A percentile compares a stretch with the other conserved stretches of the same genome.
Evolutionary conservation across 192 early-diverging fungal genomes (phyloP).

Genomic region (Podochytrium sp.): DNA sequence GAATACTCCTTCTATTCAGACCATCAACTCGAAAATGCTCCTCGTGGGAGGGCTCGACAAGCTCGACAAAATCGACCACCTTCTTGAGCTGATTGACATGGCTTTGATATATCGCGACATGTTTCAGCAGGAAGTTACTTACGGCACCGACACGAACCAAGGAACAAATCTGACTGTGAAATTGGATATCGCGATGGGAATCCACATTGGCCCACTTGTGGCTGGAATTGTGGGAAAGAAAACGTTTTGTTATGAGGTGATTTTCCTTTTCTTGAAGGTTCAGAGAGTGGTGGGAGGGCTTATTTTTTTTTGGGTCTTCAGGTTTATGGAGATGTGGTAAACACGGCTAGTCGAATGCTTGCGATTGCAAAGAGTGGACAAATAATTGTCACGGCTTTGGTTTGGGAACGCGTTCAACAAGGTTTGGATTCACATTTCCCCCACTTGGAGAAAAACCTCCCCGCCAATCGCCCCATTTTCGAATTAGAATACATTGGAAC

Average conservation of each 20-base stretch:
- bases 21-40: conserved; percentile 52
- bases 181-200: conserved; percentile 47
- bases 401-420: conserved; percentile 17
- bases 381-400: conserved; percentile 45
- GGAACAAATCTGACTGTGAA: conserved; percentile 29
- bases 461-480: too few relatives aligned
- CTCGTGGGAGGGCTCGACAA: conserved; percentile 49
- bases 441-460: too few relatives aligned
- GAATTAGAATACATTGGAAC: conserved; percentile 28
- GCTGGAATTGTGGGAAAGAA: conserved; percentile 56
- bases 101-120: conserved; percentile 37
- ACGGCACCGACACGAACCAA: background rate
- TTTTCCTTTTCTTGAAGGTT: background rate
- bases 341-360: conserved; percentile 48
- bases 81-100: conserved; percentile 44
- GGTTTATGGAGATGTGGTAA: conserved; percentile 58
- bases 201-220: conserved; percentile 51
- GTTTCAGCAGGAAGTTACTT: conserved; percentile 33
- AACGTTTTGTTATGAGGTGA: conserved; percentile 54
- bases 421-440: background rate
- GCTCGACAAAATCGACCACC: conserved; percentile 15
- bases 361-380: conserved; percentile 37
- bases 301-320: background rate
- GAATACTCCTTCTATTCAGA: conserved; percentile 31
- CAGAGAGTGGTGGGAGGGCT: background rate